Evolutionary conservation across 2,329 filamentous ascomycete genomes (phyloP), one percentile per base, ranked within the genome.

Genomic region (Fusarium sp.): DNA sequence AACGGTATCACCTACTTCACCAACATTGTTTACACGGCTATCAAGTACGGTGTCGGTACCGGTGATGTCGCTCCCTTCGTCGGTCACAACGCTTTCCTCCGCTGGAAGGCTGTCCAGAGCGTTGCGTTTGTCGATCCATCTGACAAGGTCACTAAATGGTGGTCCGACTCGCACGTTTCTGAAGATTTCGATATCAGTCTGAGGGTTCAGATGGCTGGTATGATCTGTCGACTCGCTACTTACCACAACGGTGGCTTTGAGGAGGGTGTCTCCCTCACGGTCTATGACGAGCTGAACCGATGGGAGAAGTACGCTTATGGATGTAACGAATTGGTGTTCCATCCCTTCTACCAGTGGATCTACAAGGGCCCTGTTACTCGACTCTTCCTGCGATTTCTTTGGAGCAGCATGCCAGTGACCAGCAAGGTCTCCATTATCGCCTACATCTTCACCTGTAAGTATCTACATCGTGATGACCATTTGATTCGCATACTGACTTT

Each of bases 141-240:
- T 0, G 76, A 89, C 54, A 86, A 85, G 13, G 84, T 88, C 69
- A 86, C 89, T 16, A 89, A 90, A 71, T 93, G 88, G 80, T 93
- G 91, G 91, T 92, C 90, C 10, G 91, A 93, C 76, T 85, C 84
- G 7, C 90, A 91, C 72, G 91, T 94, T 0, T 93, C 91, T 0
- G 91, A 94, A 66, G 91, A 94, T 73, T 93, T 93, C 57, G 91
- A 93, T 65, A 91, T 93, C 80, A 86, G 89, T 13, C 84, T 94
- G 2, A 89, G 91, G 37, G 84, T 93, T 7, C 91, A 94, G 77
- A 88, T 87, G 67, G 82, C 82, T 19, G 90, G 90, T 25, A 92
- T 91, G 77, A 84, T 88, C 37, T 87, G 93, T 46, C 89, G 91
- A 14, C 83, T 93, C 1, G 91, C 87, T 13, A 86, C 89, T 1